Percentiles rank a stretch among this genome's conserved stretches.
Conservation (phyloP, 345 rosid species). For the Lepidium africanum region DNA sequence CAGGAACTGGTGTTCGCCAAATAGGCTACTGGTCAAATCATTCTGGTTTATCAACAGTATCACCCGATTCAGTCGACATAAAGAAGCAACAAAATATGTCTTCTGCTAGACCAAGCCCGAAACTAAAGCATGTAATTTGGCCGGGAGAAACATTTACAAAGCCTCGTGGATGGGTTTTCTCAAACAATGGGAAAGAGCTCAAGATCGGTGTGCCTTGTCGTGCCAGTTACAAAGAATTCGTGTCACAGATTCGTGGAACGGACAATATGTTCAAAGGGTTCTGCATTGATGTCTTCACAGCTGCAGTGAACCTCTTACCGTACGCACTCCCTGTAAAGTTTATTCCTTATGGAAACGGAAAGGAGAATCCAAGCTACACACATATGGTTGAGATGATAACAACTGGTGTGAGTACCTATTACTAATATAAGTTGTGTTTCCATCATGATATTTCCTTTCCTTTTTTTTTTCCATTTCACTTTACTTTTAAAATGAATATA, state of each 20-base stretch:
- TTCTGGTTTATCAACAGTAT: constrained; percentile 64
- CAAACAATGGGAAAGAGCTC: constrained; percentile 78
- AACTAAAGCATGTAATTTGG: constrained; percentile 68
- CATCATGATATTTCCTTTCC: neutral
- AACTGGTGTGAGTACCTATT: constrained; percentile 60
- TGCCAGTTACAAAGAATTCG: constrained; percentile 66
- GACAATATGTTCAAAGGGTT: constrained; percentile 65
- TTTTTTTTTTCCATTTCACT: neutral
- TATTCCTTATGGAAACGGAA: constrained; percentile 68
- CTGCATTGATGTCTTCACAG: constrained; percentile 81
- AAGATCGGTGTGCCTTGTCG: constrained; percentile 81
- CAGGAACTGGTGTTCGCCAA: constrained; percentile 71
- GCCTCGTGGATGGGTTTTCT: constrained; percentile 97
- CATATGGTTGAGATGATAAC: constrained; percentile 62
- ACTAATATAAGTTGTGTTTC: neutral
- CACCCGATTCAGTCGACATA: constrained; percentile 56
- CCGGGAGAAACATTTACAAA: constrained; percentile 69
- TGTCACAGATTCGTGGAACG: constrained; percentile 55
- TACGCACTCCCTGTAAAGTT: constrained; percentile 75
- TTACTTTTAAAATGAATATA: neutral
- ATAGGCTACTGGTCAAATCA: constrained; percentile 93
- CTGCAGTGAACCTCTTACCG: constrained; percentile 75
- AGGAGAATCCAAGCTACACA: constrained; percentile 67
- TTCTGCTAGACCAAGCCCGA: constrained; percentile 34
- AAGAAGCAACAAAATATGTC: constrained; percentile 57